These are phyloP conservation scores for Hypoxylon sp. DNA, from an alignment of 2,329 filamentous ascomycete genomes.

Conservation along the genomic window DNA sequence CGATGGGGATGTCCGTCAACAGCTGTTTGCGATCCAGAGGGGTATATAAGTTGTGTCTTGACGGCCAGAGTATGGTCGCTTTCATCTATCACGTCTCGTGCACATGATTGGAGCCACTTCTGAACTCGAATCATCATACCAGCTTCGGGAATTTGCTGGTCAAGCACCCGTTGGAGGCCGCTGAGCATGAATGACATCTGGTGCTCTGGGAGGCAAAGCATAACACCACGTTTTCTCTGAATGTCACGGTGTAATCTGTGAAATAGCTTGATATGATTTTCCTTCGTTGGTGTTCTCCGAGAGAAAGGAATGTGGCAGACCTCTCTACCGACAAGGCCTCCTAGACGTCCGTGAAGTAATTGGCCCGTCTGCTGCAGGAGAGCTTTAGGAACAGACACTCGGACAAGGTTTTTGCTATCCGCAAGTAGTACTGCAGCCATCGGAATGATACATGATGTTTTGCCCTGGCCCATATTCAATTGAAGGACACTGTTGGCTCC, in stretches of 20 bases:
- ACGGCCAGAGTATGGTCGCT: constrained; percentile 69
- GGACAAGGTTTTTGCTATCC: constrained; percentile 61
- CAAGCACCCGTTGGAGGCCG: constrained; percentile 69
- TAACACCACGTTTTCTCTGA: constrained; percentile 62
- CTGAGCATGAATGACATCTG: constrained; percentile 74
- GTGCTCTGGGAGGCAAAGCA: constrained; percentile 75
- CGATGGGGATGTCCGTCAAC: constrained; percentile 68
- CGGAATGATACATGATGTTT: constrained; percentile 70
- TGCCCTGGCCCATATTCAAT: constrained; percentile 77
- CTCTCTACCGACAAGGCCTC: constrained; percentile 67
- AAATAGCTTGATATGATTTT: constrained; percentile 56
- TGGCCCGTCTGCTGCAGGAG: constrained; percentile 71
- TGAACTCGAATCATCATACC: constrained; percentile 66
- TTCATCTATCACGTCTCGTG: constrained; percentile 75
- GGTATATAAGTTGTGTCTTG: constrained; percentile 70
- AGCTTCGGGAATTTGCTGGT: constrained; percentile 60
- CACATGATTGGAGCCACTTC: constrained; percentile 62
- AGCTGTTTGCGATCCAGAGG: constrained; percentile 62
- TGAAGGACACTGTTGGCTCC: constrained; percentile 72
- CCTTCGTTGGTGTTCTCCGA: constrained; percentile 60
- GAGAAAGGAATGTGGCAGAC: constrained; percentile 72
- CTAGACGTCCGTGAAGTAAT: constrained; percentile 68
- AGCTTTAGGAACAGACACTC: constrained; percentile 70
- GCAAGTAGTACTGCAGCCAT: constrained; percentile 65
- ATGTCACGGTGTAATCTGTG: constrained; percentile 58